Percentiles rank a stretch among this genome's conserved stretches.
Conservation (phyloP, 257 asterid species). For the Scutellaria barbata region DNA sequence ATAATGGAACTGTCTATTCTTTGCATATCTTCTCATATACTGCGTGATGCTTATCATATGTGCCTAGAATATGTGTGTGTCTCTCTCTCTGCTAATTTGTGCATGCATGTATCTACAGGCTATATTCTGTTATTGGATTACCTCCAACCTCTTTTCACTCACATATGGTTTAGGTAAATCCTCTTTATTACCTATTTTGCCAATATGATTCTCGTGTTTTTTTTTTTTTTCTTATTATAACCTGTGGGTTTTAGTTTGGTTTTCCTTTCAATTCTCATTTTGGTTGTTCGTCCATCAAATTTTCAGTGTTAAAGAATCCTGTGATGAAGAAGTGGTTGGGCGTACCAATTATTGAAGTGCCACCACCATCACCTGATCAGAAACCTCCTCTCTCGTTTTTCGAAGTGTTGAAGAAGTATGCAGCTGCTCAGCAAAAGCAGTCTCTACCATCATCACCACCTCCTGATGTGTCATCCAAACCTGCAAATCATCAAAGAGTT, state of each 20-base stretch:
- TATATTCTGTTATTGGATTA: conserved; percentile 88
- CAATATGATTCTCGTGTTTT: neutral
- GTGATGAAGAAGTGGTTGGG: conserved; percentile 74
- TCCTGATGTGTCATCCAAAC: conserved; percentile 45
- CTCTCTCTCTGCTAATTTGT: too few relatives aligned
- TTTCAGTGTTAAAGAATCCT: conserved; percentile 68
- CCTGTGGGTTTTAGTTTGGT: neutral
- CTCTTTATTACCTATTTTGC: neutral
- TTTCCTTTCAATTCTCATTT: neutral
- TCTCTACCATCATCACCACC: conserved; percentile 39
- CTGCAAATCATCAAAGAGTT: conserved; percentile 39
- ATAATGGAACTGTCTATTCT: neutral
- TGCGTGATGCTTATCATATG: too few relatives aligned
- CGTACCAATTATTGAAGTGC: conserved; percentile 57
- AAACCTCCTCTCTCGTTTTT: conserved; percentile 58
- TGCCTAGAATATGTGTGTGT: too few relatives aligned
- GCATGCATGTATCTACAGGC: conserved; percentile 58
- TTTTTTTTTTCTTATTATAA: neutral
- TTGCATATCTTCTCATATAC: too few relatives aligned
- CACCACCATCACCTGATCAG: conserved; percentile 40
- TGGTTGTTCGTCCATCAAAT: neutral
- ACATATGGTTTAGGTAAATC: conserved; percentile 75
- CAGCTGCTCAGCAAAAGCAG: conserved; percentile 57
- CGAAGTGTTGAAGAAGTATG: conserved; percentile 57
- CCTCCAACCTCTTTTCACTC: conserved; percentile 85